Percentiles rank a stretch among this genome's conserved stretches.
phyloP scores from a whole-genome alignment of 257 asterid species.

The Nicotiana tomentosiformis region DNA sequence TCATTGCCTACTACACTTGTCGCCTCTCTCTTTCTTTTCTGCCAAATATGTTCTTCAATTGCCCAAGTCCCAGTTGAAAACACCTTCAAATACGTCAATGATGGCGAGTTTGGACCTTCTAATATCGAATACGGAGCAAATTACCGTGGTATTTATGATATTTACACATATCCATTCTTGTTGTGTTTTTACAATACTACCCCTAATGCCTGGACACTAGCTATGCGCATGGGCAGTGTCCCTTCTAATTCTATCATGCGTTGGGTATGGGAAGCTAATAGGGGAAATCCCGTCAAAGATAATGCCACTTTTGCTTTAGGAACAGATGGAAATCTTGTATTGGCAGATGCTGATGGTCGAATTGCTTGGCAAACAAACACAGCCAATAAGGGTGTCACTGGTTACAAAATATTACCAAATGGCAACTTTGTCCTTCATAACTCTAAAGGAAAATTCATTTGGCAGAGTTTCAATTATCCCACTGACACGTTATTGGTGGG shows the following conservation, averaged over 20 bases:
- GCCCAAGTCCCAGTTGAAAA: slow-evolving; percentile 12
- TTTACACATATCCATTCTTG: background rate
- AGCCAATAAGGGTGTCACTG: slow-evolving; percentile 20
- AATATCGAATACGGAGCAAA: slow-evolving; percentile 10
- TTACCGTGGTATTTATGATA: background rate
- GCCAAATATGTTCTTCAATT: slow-evolving; percentile 7
- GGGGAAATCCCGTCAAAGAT: slow-evolving; percentile 12
- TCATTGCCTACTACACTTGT: background rate
- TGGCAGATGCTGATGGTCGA: slow-evolving; percentile 15
- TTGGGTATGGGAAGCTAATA: slow-evolving; percentile 24
- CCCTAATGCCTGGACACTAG: slow-evolving; percentile 16
- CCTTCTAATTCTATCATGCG: slow-evolving; percentile 8
- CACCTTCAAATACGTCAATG: slow-evolving; percentile 16
- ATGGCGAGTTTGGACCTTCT: slow-evolving; percentile 17
- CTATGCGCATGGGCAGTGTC: slow-evolving; percentile 11
- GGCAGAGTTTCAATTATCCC: slow-evolving; percentile 20
- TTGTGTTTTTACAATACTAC: slow-evolving; percentile 22
- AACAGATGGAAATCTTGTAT: background rate
- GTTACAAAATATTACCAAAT: slow-evolving; percentile 11
- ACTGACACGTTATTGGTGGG: slow-evolving; percentile 14
- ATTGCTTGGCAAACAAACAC: slow-evolving; percentile 18
- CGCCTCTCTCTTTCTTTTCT: background rate
- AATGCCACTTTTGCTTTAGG: slow-evolving; percentile 12
- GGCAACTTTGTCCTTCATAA: slow-evolving; percentile 22
- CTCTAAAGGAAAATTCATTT: slow-evolving; percentile 13